Base-by-base conservation (phyloP, 2,329 filamentous ascomycete species). In the Monascus ruber region DNA sequence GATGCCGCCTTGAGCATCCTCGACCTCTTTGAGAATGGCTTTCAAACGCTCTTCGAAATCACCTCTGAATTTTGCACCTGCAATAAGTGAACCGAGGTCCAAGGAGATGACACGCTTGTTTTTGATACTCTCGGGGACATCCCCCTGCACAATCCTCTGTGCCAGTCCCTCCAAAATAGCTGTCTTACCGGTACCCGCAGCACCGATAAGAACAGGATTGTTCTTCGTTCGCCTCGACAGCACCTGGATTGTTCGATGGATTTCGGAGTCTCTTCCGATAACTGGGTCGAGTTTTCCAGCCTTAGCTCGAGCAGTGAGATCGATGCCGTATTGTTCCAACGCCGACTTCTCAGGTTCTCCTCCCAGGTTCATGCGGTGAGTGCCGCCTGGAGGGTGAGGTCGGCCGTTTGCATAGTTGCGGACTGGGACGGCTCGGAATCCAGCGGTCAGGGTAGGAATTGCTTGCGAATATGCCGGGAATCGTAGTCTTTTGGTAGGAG, bases 21-120 rank as follows among this genome's bases (percentile, higher is more conserved):
- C 79, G 7, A 94, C 88, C 60, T 96, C 91, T 52, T 83, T 87
- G 56, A 98, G 63, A 1, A 96, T 87, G 47, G 81, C 81, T 62
- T 96, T 96, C 43, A 96, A 59, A 33, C 91, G 74, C 59, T 98
- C 91, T 59, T 98, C 91, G 43, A 98, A 96, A 52, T 98, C 91
- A 36, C 91, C 91, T 35, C 91, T 72, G 53, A 91, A 98, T 56
- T 95, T 96, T 33, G 91, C 88, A 36, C 91, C 91, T 1, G 91
- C 91, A 52, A 98, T 95, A 10, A 98, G 74, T 29, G 85, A 86
- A 2, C 91, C 91, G 4, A 98, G 72, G 53, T 98, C 91, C 31
- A 96, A 65, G 5, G 82, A 77, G 40, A 96, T 77, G 24, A 98
- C 89, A 38, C 81, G 74, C 63, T 96, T 96, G 52, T 95, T 82